Base-by-base conservation (phyloP, 2,329 filamentous ascomycete genomes). In the Fusarium buharicum region DNA sequence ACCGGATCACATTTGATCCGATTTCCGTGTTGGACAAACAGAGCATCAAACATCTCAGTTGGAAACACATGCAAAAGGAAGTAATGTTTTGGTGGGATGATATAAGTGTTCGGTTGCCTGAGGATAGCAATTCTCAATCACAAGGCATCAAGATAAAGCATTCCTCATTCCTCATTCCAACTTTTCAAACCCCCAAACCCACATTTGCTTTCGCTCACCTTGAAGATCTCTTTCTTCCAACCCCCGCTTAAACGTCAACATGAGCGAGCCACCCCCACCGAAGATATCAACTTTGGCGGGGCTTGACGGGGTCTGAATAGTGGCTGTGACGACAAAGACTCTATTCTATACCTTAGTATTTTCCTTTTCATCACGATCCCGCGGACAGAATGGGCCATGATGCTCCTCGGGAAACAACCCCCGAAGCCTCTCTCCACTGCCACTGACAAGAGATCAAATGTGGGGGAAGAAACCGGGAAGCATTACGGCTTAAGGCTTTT, bases 391-490 rank as follows among this genome's bases (percentile, higher is more conserved):
- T n/a, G 36, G 24, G 24, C 33, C 28, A 31, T 31, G 27, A 27
- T 50, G 52, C 57, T 56, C 27, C 62, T 58, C 61, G 60, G 48
- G 24, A 33, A 58, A 46, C 18, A 36, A 52, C 14, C 51, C 43
- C 62, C 61, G 60, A 56, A 39, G 27, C 27, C 24, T 27, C 49
- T 53, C 56, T 55, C 61, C 48, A 62, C 36, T n/a, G 22, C 28
- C 20, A 16, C 20, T 22, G 20, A 22, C 20, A 22, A 22, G 20
- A 12, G 11, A 46, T 41, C 55, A 66, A 59, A 33, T 68, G 67
- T 69, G 67, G 67, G 67, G 67, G 55, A 59, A 69, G 64, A 70
- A 66, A 69, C 63, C 67, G 67, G 67, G 50, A 57, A 28, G 12
- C 38, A 41, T 41, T 27, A 47, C 53, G 28, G 46, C 20, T 22